Conservation (phyloP, 169 alveolate species). For the Eimeria tenella region DNA sequence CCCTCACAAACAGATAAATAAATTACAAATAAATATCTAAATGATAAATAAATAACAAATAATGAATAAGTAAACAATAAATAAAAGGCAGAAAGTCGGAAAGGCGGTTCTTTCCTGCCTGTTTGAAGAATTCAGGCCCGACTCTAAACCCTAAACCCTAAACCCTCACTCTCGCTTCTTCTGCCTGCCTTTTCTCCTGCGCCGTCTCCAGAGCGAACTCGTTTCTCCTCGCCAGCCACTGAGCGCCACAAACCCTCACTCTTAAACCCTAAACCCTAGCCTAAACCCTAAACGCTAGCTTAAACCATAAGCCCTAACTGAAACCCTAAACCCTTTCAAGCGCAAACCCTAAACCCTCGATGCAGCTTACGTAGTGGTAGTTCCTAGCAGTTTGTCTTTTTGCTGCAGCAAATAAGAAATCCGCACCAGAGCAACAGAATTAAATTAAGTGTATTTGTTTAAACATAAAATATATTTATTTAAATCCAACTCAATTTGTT, state of each 20-base stretch:
- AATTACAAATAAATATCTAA: no score
- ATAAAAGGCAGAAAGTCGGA: no score
- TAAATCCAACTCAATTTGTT: no score
- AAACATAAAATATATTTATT: no score
- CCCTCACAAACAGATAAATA: no score
- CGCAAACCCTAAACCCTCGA: background rate
- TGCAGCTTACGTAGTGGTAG: background rate
- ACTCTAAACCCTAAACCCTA: conserved; percentile 7
- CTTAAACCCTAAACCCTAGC: conserved; percentile 29
- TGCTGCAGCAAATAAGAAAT: conserved; percentile 11
- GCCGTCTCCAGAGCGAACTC: conserved; percentile 29
- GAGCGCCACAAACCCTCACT: background rate
- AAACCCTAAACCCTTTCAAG: background rate
- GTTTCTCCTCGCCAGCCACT: conserved; percentile 43
- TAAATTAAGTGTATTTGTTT: no score
- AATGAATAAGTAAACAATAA: no score
- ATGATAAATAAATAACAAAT: no score
- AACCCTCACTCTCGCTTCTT: conserved; percentile 13
- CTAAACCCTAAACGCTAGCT: background rate
- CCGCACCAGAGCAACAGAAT: no score
- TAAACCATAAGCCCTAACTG: no score
- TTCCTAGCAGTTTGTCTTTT: background rate
- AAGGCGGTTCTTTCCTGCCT: no score
- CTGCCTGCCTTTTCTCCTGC: conserved; percentile 31
- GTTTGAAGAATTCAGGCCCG: no score